A percentile compares a stretch with the other conserved stretches of the same genome.
Conservation (phyloP, 306 rosid species). For the Styphnolobium japonicum region DNA sequence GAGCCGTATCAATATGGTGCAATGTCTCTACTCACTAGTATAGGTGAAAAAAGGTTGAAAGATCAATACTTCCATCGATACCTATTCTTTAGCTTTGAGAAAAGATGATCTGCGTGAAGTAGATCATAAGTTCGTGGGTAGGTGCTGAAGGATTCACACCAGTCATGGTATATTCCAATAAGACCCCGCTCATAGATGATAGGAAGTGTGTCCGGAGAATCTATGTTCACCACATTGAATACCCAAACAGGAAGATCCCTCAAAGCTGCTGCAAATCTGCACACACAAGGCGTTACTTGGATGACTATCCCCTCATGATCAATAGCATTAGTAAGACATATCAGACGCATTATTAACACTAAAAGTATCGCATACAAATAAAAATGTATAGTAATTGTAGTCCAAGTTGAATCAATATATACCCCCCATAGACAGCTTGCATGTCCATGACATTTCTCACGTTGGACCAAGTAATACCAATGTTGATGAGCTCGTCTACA, state of each 20-base stretch:
- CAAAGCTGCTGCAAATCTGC: constrained; percentile 79
- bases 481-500: constrained; percentile 45
- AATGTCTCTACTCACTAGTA: not conserved
- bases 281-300: not conserved
- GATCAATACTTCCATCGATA: not conserved
- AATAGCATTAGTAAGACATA: not conserved
- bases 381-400: not conserved
- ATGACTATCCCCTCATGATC: not conserved
- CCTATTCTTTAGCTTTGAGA: constrained; percentile 69
- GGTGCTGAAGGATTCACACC: constrained; percentile 91
- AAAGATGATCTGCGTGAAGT: constrained; percentile 78
- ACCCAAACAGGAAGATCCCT: constrained; percentile 74
- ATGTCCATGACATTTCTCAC: constrained; percentile 84
- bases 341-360: not conserved
- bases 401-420: not conserved
- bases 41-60: not conserved
- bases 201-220: constrained; percentile 77
- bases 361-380: not conserved
- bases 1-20: not conserved
- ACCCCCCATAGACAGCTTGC: constrained; percentile 85
- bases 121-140: constrained; percentile 84
- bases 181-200: constrained; percentile 81
- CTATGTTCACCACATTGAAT: constrained; percentile 69
- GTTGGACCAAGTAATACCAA: constrained; percentile 69
- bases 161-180: constrained; percentile 83